phyloP scores from a whole-genome alignment of 1,284 basidiomycete genomes.

The Chalciporus piperatoides region DNA sequence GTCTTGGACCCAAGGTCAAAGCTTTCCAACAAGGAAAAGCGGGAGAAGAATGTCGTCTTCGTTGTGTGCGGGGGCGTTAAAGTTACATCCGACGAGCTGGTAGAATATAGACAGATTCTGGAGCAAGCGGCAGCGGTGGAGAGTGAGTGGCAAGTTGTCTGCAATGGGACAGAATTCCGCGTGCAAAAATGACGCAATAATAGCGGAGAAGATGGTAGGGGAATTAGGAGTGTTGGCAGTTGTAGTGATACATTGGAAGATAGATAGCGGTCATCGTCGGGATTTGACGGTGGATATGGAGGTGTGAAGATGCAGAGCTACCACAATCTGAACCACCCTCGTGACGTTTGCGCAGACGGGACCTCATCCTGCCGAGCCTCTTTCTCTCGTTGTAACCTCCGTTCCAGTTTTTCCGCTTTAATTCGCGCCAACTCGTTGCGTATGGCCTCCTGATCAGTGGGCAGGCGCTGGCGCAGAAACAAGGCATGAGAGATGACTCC shows the following conservation, averaged over 20 bases:
- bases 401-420: constrained; percentile 56
- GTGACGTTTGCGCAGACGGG: constrained; percentile 16
- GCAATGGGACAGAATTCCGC: constrained; percentile 36
- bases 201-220: not conserved
- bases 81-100: constrained; percentile 50
- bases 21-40: constrained; percentile 30
- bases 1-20: constrained; percentile 41
- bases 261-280: not conserved
- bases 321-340: constrained; percentile 31
- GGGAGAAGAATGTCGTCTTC: constrained; percentile 28
- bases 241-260: not conserved
- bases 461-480: constrained; percentile 47
- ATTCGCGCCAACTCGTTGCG: constrained; percentile 67
- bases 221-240: not conserved
- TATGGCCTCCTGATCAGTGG: constrained; percentile 59
- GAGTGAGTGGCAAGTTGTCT: constrained; percentile 37
- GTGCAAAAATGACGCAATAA: constrained; percentile 23
- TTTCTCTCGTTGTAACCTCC: constrained; percentile 38
- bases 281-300: not conserved
- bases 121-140: constrained; percentile 32
- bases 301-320: constrained; percentile 16
- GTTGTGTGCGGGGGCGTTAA: constrained; percentile 44
- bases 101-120: constrained; percentile 42
- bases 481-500: constrained; percentile 7
- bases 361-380: constrained; percentile 30